These are phyloP conservation scores for Penicillium taxi DNA, from an alignment of 495 filamentous ascomycete species.

Conservation along the genomic window DNA sequence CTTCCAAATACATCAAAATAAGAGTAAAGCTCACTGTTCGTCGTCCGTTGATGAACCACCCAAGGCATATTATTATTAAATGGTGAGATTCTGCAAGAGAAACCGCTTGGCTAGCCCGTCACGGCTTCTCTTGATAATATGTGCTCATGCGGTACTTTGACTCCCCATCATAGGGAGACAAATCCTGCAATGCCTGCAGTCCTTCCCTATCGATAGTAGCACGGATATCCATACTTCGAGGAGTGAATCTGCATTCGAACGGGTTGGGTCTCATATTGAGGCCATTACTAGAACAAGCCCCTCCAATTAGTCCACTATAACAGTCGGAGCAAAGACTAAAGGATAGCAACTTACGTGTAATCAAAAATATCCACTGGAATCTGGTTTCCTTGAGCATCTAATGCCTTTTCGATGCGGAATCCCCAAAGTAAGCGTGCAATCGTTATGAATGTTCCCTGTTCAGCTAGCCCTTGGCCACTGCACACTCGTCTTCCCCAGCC, in stretches of 20 bases:
- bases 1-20: too few relatives aligned
- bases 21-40: too few relatives aligned
- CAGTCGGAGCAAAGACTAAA: background rate
- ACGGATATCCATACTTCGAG: constrained; percentile 38
- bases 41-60: too few relatives aligned
- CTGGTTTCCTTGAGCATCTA: constrained; percentile 39
- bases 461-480: constrained; percentile 35
- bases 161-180: constrained; percentile 51
- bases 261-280: constrained; percentile 32
- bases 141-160: constrained; percentile 50
- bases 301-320: constrained; percentile 5
- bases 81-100: too few relatives aligned
- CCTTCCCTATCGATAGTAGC: constrained; percentile 49
- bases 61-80: too few relatives aligned
- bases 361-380: constrained; percentile 41
- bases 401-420: constrained; percentile 30
- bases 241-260: constrained; percentile 30
- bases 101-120: too few relatives aligned
- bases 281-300: constrained; percentile 21
- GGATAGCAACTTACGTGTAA: constrained; percentile 28
- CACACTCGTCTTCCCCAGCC: constrained; percentile 36
- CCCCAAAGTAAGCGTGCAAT: constrained; percentile 15
- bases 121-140: constrained; percentile 35
- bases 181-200: constrained; percentile 41
- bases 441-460: constrained; percentile 31